Percentiles rank a stretch among this genome's conserved stretches.
Evolutionary conservation across 2,329 filamentous ascomycete species (phyloP).

Genomic region (Fusarium marasasianum): DNA sequence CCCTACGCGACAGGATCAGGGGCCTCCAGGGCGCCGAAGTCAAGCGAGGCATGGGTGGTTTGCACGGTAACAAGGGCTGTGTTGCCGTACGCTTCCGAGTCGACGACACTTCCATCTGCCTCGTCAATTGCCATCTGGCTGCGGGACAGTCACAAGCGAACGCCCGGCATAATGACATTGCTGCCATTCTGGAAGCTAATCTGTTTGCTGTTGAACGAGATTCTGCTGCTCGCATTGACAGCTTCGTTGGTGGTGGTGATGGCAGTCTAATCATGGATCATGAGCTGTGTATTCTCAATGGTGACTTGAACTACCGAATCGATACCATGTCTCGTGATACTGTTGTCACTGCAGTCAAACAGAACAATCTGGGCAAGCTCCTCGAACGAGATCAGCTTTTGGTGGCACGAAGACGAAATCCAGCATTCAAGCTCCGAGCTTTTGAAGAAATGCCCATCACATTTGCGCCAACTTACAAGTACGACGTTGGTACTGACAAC

Average conservation of each 20-base stretch:
- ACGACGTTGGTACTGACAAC: conserved; percentile 92
- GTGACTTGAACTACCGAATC: conserved; percentile 97
- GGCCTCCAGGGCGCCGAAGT: conserved; percentile 84
- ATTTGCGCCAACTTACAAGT: conserved; percentile 98
- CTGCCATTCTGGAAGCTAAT: conserved; percentile 83
- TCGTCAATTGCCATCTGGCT: conserved; percentile 96
- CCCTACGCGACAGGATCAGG: conserved; percentile 77
- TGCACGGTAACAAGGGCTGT: conserved; percentile 97
- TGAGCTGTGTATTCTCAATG: conserved; percentile 96
- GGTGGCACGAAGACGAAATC: conserved; percentile 87
- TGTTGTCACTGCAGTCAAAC: conserved; percentile 84
- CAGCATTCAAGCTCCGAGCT: conserved; percentile 85
- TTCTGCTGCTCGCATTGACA: conserved; percentile 73
- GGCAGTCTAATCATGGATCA: conserved; percentile 95
- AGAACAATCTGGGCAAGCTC: conserved; percentile 83
- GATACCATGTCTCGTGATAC: conserved; percentile 96
- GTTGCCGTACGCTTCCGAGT: conserved; percentile 90
- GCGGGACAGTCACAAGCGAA: conserved; percentile 92
- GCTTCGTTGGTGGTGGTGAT: conserved; percentile 90
- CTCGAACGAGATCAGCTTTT: conserved; percentile 94
- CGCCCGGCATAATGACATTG: conserved; percentile 91
- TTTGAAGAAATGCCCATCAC: conserved; percentile 92
- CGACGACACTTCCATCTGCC: conserved; percentile 93
- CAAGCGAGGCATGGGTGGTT: conserved; percentile 94
- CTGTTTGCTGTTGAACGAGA: conserved; percentile 79